Base-by-base conservation (phyloP, 306 rosid species). In the Benincasa hispida region DNA sequence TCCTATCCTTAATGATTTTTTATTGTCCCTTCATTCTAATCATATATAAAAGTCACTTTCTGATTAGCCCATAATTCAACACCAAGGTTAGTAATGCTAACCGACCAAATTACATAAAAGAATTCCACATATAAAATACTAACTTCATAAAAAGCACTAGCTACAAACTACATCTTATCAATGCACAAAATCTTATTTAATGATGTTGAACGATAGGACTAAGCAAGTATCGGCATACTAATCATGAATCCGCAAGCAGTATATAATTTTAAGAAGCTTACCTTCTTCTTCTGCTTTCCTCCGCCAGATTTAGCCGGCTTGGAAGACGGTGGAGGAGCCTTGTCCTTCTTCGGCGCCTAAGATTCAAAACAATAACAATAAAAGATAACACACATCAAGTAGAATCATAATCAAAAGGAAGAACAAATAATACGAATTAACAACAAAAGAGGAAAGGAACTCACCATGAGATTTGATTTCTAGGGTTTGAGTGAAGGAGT, bases 301-400 rank as follows among this genome's bases (percentile, higher is more conserved):
- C 87, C 87, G 9, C 89, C 82, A 1, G 81, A 81, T 17, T 83
- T 84, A 25, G 85, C 81, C 3, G 89, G 83, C 79, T 86, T 86
- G 1, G 84, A 86, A 22, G 87, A 81, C 28, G 87, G 81, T 4
- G 87, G 79, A 13, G 87, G 85, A 35, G 84, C 84, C 82, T 86
- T 86, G 0, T 84, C 89, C 83, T 83, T 86, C 81, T 86, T 83
- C 18, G 89, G 84, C 37, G 89, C 87, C 86, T 86, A 75, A 21
- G 51, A 39, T 63, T 65, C 56, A 22, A 67, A 21, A 25, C 27
- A 21, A 45, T 3, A n/a, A 28, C 19, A 60, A 60, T 9, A 60
- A 13, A 10, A 30, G 1, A 22, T 2, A 48, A 2, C 24, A 1
- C 24, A 1, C 10, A 39, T 4, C 0, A 24, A 3, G 24, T 34